These are phyloP conservation scores for Volvariella volvacea DNA, from an alignment of 1,284 basidiomycete genomes.

Conservation along the genomic window DNA sequence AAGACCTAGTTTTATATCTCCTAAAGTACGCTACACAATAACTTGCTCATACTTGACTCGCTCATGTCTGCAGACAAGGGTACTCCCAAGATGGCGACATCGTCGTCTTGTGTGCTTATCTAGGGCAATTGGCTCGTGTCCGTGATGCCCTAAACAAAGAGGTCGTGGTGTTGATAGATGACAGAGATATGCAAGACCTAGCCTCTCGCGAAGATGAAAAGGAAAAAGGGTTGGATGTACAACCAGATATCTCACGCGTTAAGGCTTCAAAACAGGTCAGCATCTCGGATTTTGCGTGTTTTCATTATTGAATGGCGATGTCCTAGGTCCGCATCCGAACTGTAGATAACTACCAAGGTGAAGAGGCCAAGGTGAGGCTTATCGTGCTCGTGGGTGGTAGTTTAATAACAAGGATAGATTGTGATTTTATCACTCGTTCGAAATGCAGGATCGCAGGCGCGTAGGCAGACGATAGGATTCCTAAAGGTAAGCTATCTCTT, in stretches of 20 bases:
- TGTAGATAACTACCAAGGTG: slow-evolving; percentile 72
- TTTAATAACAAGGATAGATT: slow-evolving; percentile 30
- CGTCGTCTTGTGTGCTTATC: slow-evolving; percentile 69
- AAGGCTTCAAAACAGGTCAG: slow-evolving; percentile 41
- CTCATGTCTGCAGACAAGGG: slow-evolving; percentile 38
- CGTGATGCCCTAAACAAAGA: slow-evolving; percentile 40
- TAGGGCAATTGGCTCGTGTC: slow-evolving; percentile 62
- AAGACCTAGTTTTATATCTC: slow-evolving; percentile 64
- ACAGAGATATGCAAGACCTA: slow-evolving; percentile 56
- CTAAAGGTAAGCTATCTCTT: slow-evolving; percentile 38
- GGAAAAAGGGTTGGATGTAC: slow-evolving; percentile 17
- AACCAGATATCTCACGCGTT: slow-evolving; percentile 46
- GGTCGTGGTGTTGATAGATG: slow-evolving; percentile 61
- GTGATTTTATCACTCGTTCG: slow-evolving; percentile 68
- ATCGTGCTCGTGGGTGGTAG: background rate
- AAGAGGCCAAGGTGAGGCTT: slow-evolving; percentile 45
- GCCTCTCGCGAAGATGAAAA: slow-evolving; percentile 38
- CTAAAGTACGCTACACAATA: slow-evolving; percentile 34
- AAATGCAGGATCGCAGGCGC: slow-evolving; percentile 43
- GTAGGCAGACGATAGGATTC: slow-evolving; percentile 55
- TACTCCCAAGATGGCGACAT: slow-evolving; percentile 62
- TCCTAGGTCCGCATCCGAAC: slow-evolving; percentile 60
- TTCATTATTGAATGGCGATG: slow-evolving; percentile 1
- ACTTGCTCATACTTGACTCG: background rate
- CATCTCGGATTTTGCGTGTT: slow-evolving; percentile 1